Evolutionary conservation across 2,329 filamentous ascomycete species (phyloP).

Genomic region (Penicillium sp.): DNA sequence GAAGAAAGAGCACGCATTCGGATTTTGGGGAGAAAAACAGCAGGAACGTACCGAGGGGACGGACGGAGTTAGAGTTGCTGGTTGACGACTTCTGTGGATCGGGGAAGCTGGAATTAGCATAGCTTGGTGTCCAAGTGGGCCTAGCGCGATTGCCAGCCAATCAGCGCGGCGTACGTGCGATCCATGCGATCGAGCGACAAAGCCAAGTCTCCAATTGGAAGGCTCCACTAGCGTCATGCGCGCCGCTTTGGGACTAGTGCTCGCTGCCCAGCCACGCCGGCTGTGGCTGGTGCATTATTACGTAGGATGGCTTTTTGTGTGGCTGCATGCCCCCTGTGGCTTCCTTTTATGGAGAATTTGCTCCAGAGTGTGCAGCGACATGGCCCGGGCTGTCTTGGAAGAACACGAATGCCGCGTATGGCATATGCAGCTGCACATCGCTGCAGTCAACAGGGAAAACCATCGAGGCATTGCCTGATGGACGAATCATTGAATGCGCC

Average conservation of each 20-base stretch:
- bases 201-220: no score
- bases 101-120: neutral
- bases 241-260: neutral
- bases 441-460: no score
- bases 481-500: no score
- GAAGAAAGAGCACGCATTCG: neutral
- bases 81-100: no score
- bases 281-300: neutral
- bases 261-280: neutral
- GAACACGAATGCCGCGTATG: no score
- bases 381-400: no score
- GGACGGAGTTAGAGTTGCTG: neutral
- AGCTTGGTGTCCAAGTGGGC: neutral
- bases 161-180: neutral
- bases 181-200: neutral
- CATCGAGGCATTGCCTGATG: no score
- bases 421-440: no score
- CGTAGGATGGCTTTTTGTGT: no score
- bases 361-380: no score
- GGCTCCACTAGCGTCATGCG: neutral
- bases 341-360: no score
- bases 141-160: neutral
- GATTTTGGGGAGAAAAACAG: neutral
- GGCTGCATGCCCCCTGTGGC: no score
- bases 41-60: neutral